A percentile compares a stretch with the other conserved stretches of the same genome.
Evolutionary conservation across 371 early-diverging fungal genomes (phyloP).

Genomic region (Mucor mucedo): DNA sequence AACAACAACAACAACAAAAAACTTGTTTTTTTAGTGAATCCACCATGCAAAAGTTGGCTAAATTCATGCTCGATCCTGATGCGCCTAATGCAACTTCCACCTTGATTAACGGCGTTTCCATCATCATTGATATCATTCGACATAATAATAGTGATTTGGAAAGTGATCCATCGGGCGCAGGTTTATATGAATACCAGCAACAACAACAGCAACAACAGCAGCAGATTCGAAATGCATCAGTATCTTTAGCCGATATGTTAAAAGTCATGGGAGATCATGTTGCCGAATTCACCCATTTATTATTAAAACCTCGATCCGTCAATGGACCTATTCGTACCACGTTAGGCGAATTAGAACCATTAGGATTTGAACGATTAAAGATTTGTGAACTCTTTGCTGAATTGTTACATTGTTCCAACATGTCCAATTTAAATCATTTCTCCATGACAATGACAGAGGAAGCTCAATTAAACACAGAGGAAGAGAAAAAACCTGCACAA

Average conservation of each 20-base stretch:
- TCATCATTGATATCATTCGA: conserved; percentile 95
- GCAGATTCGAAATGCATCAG: conserved; percentile 9
- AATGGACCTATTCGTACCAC: conserved; percentile 65
- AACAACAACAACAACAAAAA: too few species aligned
- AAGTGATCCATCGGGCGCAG: conserved; percentile 34
- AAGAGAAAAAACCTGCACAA: neutral
- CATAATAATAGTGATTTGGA: conserved; percentile 73
- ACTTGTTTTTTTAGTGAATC: conserved; percentile 43
- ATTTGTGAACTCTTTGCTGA: conserved; percentile 96
- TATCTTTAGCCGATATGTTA: conserved; percentile 80
- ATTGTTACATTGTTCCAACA: conserved; percentile 83
- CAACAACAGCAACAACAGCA: conserved; percentile 7
- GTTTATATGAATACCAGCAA: conserved; percentile 34
- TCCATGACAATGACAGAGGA: conserved; percentile 16
- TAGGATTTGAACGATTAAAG: conserved; percentile 91
- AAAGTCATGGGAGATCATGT: conserved; percentile 75
- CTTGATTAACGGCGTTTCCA: conserved; percentile 86
- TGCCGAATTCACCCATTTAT: conserved; percentile 65
- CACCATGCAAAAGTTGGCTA: conserved; percentile 73
- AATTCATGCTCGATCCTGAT: conserved; percentile 82
- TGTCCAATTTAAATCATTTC: conserved; percentile 66
- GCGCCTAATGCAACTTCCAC: conserved; percentile 82
- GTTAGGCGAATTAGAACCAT: conserved; percentile 70
- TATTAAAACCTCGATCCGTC: conserved; percentile 59
- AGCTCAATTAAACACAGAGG: neutral